Evolutionary conservation across 495 filamentous ascomycete species (phyloP).

Genomic region (Hypoxylon lienhwacheense): DNA sequence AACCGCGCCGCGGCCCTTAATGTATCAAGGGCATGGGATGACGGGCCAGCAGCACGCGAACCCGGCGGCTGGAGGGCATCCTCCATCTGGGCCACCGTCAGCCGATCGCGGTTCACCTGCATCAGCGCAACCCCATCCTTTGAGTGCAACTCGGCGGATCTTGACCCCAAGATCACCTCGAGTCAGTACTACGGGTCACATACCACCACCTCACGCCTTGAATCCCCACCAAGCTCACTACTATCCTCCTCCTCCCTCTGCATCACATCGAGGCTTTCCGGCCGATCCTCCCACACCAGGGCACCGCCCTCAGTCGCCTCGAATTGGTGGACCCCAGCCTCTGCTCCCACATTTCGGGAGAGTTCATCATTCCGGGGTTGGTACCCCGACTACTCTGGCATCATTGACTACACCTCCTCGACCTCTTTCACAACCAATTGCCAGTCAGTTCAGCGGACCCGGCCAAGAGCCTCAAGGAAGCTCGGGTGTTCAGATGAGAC

Average conservation of each 20-base stretch:
- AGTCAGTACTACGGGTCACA: conserved; percentile 48
- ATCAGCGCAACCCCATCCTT: conserved; percentile 44
- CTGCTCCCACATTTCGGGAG: conserved; percentile 42
- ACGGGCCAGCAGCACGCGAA: conserved; percentile 36
- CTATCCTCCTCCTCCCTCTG: conserved; percentile 42
- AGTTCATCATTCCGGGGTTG: conserved; percentile 35
- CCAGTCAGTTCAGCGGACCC: conserved; percentile 37
- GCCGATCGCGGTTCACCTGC: conserved; percentile 44
- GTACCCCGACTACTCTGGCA: conserved; percentile 40
- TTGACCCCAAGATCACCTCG: conserved; percentile 68
- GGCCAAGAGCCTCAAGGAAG: conserved; percentile 33
- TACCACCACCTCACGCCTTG: conserved; percentile 49
- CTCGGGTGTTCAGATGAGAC: conserved; percentile 33
- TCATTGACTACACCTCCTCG: conserved; percentile 39
- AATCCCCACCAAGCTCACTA: conserved; percentile 49
- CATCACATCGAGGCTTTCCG: conserved; percentile 27
- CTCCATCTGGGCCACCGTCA: conserved; percentile 37
- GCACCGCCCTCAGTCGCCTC: conserved; percentile 31
- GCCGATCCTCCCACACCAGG: conserved; percentile 24
- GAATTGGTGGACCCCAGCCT: conserved; percentile 40
- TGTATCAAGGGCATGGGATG: conserved; percentile 35
- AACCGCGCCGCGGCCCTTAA: conserved; percentile 31
- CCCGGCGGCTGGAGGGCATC: conserved; percentile 36
- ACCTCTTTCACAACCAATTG: conserved; percentile 46
- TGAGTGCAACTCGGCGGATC: conserved; percentile 52